A percentile compares a stretch with the other conserved stretches of the same genome.
phyloP scores from a whole-genome alignment of 805 yeast genomes.

The Myxozyma geophila region DNA sequence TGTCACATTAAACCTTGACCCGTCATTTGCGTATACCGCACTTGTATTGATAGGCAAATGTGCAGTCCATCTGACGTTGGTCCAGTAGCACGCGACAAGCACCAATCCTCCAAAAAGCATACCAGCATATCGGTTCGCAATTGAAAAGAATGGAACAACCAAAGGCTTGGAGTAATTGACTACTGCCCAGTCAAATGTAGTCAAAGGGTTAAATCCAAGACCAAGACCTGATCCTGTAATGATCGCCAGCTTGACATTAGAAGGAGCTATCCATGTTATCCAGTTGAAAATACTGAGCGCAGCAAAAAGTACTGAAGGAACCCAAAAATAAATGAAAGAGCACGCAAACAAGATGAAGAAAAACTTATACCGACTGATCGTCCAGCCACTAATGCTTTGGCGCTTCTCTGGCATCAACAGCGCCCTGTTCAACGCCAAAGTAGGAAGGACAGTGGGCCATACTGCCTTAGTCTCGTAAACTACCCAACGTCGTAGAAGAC shows the following conservation, averaged over 20 bases:
- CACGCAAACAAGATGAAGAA: constrained; percentile 51
- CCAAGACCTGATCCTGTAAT: constrained; percentile 61
- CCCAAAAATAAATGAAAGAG: constrained; percentile 63
- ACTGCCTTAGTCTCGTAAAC: constrained; percentile 51
- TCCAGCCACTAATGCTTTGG: constrained; percentile 61
- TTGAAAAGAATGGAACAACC: constrained; percentile 63
- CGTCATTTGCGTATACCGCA: constrained; percentile 57
- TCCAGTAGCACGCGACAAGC: constrained; percentile 49
- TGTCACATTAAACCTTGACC: constrained; percentile 53
- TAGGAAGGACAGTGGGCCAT: constrained; percentile 69
- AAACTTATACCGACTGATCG: constrained; percentile 55
- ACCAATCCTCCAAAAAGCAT: constrained; percentile 40
- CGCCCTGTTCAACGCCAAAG: constrained; percentile 57
- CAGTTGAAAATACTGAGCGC: constrained; percentile 67
- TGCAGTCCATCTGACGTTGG: constrained; percentile 45
- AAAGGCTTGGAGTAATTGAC: constrained; percentile 56
- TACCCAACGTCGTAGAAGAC: constrained; percentile 59
- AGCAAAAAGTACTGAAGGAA: constrained; percentile 50
- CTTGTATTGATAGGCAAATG: constrained; percentile 55
- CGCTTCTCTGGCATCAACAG: constrained; percentile 46
- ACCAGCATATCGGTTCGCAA: constrained; percentile 45
- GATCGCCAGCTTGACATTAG: constrained; percentile 57
- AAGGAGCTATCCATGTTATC: constrained; percentile 48
- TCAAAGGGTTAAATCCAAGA: constrained; percentile 50
- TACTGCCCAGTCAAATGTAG: constrained; percentile 53